A percentile compares a stretch with the other conserved stretches of the same genome.
These are phyloP conservation scores for Euphorbia neoarborescens DNA, from an alignment of 441 rosid species.

Conservation along the genomic window DNA sequence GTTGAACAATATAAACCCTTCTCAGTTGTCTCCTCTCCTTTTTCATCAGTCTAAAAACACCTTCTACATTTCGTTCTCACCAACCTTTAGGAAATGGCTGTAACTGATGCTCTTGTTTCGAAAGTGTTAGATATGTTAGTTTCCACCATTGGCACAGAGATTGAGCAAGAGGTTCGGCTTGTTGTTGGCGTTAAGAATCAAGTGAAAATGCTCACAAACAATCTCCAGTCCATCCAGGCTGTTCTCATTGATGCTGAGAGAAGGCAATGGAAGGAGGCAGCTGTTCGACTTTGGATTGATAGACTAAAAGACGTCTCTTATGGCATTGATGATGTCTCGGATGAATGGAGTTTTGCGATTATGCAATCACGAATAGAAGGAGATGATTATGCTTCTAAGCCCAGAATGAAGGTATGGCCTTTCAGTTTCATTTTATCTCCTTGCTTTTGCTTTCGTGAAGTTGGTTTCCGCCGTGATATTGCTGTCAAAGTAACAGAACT, in stretches of 20 bases:
- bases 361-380: neutral
- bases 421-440: neutral
- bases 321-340: conserved; percentile 8
- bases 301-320: conserved; percentile 7
- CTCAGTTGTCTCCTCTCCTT: neutral
- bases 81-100: neutral
- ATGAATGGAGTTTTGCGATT: conserved; percentile 12
- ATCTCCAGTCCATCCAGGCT: neutral
- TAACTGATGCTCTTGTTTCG: neutral
- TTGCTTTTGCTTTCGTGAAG: conserved; percentile 7
- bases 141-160: conserved; percentile 3
- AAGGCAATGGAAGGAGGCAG: conserved; percentile 27
- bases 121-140: neutral
- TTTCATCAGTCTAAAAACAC: neutral
- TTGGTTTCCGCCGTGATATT: conserved; percentile 10
- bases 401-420: conserved; percentile 12
- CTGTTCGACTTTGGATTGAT: conserved; percentile 1
- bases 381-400: neutral
- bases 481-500: conserved; percentile 10
- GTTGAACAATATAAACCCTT: too few relatives aligned
- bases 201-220: neutral
- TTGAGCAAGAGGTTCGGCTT: neutral
- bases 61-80: neutral
- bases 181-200: neutral
- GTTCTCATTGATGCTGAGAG: conserved; percentile 7